phyloP scores from a whole-genome alignment of 1,139 yeast genomes.

The Candida frijolesensis region DNA sequence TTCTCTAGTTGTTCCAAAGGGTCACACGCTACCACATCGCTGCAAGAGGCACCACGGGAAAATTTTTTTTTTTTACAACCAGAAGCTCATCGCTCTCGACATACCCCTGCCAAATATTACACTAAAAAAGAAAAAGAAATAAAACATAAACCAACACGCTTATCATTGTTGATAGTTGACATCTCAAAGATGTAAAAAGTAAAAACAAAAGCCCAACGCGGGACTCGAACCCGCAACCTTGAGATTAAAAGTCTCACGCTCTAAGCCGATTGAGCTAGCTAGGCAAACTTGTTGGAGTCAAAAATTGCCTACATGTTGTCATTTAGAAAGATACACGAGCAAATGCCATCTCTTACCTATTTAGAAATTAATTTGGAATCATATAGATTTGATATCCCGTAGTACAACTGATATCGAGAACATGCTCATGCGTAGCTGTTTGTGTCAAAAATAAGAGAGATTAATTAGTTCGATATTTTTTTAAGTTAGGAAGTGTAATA shows the following conservation, averaged over 20 bases:
- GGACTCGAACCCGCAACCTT: conserved; percentile 56
- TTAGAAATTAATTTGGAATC: too few relatives aligned
- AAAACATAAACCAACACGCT: not conserved
- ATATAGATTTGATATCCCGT: too few relatives aligned
- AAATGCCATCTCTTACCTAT: too few relatives aligned
- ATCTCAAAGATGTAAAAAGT: not conserved
- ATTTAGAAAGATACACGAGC: too few relatives aligned
- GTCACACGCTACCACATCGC: not conserved
- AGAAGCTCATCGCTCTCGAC: not conserved
- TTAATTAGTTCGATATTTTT: too few relatives aligned
- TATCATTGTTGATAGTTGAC: not conserved
- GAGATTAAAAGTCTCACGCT: conserved; percentile 12
- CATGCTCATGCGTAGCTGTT: too few relatives aligned
- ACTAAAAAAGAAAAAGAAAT: not conserved
- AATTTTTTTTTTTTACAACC: not conserved
- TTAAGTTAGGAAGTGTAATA: too few relatives aligned
- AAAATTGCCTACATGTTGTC: too few relatives aligned
- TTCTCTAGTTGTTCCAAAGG: not conserved
- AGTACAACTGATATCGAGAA: too few relatives aligned
- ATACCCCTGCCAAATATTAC: not conserved
- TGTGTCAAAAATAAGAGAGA: too few relatives aligned
- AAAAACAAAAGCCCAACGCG: conserved; percentile 44
- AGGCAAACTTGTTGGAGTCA: not conserved
- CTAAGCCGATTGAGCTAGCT: conserved; percentile 10
- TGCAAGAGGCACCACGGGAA: not conserved